Base-by-base conservation (phyloP, 2,329 filamentous ascomycete species). In the Davidsoniella virescens region DNA sequence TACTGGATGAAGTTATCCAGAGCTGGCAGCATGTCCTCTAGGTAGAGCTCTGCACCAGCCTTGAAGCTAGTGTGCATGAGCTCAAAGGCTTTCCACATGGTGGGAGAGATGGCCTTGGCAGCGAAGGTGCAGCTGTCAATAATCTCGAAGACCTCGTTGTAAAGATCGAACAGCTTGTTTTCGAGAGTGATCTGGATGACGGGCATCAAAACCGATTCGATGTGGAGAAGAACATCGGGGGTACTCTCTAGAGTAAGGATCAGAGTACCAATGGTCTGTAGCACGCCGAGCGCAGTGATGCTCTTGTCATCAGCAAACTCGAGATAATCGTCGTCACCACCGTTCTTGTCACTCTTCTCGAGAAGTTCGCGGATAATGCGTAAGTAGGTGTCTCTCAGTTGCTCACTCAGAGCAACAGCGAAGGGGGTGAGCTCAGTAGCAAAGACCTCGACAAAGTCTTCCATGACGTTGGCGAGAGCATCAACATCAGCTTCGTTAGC, bases 111-210 rank as follows among this genome's bases (percentile, higher is more conserved):
- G 52, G 78, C 77, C 72, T 96, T 98, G 55, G 92, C 90, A 9
- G 92, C 87, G 63, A 96, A 98, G 6, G 92, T 98, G 72, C 92
- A 98, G 72, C 87, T 95, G 64, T 98, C 92, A 58, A 98, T 94
- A 59, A 98, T 98, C 67, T 98, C 92, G 58, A 98, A 98, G 4
- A 96, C 80, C 63, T 98, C 92, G 63, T 96, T 98, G 66, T 95
- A 98, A 18, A 98, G 70, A 65, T 98, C 83, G 62, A 94, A 96
- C 36, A 98, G 80, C 67, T 95, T 96, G 70, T 98, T 95, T 67
- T 96, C 87, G 18, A 98, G 73, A 0, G 92, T 98, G 47, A 96
- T 85, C 56, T 84, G 85, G 60, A 98, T 94, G 40, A 98, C 88
- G 2, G 92, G 92, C 86, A 96, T 95, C 55, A 98, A 72, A 49